A percentile compares a stretch with the other conserved stretches of the same genome.
These are phyloP conservation scores for Pseudofabraea citricarpa DNA, from an alignment of 2,329 filamentous ascomycete species.

Conservation along the genomic window DNA sequence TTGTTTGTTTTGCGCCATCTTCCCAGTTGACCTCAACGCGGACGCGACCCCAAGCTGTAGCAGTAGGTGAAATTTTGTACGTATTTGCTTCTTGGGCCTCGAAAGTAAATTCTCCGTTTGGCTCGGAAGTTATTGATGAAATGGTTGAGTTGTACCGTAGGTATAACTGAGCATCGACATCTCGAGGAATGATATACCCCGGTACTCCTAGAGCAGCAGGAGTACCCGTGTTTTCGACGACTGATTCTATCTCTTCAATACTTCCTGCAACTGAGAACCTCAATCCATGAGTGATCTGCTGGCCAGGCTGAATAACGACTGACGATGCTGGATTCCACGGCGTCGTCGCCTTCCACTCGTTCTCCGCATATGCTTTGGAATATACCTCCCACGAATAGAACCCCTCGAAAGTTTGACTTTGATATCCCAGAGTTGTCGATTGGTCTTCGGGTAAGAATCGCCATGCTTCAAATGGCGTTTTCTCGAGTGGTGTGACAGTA, in stretches of 20 bases:
- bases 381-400: conserved; percentile 57
- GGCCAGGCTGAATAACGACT: conserved; percentile 36
- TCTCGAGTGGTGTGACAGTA: conserved; percentile 48
- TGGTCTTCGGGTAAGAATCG: conserved; percentile 43
- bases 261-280: conserved; percentile 43
- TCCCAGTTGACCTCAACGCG: conserved; percentile 43
- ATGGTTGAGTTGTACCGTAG: conserved; percentile 37
- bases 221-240: conserved; percentile 36
- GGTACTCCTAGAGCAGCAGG: conserved; percentile 49
- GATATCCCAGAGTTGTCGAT: conserved; percentile 37
- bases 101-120: conserved; percentile 32
- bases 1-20: conserved; percentile 42
- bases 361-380: conserved; percentile 48
- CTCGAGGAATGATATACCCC: conserved; percentile 47
- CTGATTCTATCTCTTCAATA: conserved; percentile 42
- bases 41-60: conserved; percentile 43
- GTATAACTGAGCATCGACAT: conserved; percentile 40
- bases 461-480: conserved; percentile 49
- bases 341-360: conserved; percentile 43
- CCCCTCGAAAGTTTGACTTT: conserved; percentile 53
- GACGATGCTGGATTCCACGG: conserved; percentile 54
- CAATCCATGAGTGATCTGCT: conserved; percentile 43
- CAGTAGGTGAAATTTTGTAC: conserved; percentile 39
- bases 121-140: conserved; percentile 33
- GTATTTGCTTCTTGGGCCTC: conserved; percentile 22